These are phyloP conservation scores for Aspergillus brunneoviolaceus DNA, from an alignment of 2,329 filamentous ascomycete genomes.

Conservation along the genomic window DNA sequence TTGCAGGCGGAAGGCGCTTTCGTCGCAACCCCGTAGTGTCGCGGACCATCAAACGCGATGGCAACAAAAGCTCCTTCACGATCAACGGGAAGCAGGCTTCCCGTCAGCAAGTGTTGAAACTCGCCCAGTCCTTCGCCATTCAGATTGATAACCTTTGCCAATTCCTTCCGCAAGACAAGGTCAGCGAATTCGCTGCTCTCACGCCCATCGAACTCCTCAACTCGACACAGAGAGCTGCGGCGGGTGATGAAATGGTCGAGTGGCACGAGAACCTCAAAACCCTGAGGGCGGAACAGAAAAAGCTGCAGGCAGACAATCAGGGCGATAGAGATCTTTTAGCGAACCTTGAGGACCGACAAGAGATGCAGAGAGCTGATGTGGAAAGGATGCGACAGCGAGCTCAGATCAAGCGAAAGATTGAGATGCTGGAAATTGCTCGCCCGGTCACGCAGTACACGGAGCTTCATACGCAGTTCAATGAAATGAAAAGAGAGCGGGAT, in stretches of 20 bases:
- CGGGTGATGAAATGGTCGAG: conserved; percentile 73
- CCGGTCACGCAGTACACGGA: conserved; percentile 66
- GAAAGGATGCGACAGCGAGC: conserved; percentile 76
- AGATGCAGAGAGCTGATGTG: conserved; percentile 74
- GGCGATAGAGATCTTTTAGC: conserved; percentile 63
- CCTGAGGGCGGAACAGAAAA: conserved; percentile 68
- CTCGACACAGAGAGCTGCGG: conserved; percentile 86
- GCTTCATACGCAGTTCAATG: conserved; percentile 49
- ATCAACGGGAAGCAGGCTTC: conserved; percentile 65
- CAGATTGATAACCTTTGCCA: conserved; percentile 98
- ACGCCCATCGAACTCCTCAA: conserved; percentile 77
- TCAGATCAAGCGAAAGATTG: conserved; percentile 63
- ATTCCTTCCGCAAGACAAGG: conserved; percentile 92
- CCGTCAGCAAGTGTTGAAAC: conserved; percentile 63
- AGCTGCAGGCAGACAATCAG: conserved; percentile 58
- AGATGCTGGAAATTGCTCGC: conserved; percentile 63
- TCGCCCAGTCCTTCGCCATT: conserved; percentile 74
- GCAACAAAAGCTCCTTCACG: conserved; percentile 76
- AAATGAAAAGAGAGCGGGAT: conserved; percentile 57
- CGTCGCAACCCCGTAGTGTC: conserved; percentile 69
- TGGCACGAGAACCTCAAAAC: conserved; percentile 75
- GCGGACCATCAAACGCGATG: conserved; percentile 75
- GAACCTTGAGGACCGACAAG: conserved; percentile 71
- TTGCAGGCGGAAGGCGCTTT: conserved; percentile 61
- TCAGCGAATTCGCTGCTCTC: conserved; percentile 87